Evolutionary conservation across 2,329 filamentous ascomycete genomes (phyloP).

Genomic region (Metarhizium brunneum): DNA sequence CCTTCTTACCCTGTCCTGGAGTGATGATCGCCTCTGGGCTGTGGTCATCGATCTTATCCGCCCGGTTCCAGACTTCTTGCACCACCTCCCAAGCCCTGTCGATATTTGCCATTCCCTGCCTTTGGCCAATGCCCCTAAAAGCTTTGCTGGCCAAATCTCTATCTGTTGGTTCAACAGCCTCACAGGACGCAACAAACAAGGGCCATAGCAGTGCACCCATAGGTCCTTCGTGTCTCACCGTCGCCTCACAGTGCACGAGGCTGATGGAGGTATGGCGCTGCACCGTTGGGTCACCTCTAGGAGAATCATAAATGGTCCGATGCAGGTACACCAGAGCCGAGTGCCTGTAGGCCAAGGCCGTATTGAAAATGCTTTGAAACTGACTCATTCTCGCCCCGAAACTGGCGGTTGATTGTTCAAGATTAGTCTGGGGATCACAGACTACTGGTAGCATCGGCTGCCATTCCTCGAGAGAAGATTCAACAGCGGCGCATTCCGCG

Average conservation of each 20-base stretch:
- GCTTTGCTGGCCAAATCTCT: conserved; percentile 39
- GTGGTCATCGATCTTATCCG: conserved; percentile 26
- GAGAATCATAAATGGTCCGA: conserved; percentile 40
- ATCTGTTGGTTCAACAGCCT: conserved; percentile 41
- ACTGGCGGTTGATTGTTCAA: not conserved
- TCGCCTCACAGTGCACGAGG: conserved; percentile 44
- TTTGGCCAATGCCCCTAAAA: conserved; percentile 42
- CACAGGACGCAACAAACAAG: conserved; percentile 53
- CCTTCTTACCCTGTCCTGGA: conserved; percentile 14
- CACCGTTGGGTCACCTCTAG: conserved; percentile 37
- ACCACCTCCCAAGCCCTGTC: conserved; percentile 51
- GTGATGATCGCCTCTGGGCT: conserved; percentile 7
- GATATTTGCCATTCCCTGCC: conserved; percentile 59
- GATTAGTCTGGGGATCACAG: not conserved
- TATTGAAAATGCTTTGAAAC: conserved; percentile 47
- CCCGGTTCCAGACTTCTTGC: conserved; percentile 50
- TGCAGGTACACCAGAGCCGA: conserved; percentile 50
- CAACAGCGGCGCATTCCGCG: conserved; percentile 43
- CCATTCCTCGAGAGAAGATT: conserved; percentile 46
- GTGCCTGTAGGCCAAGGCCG: conserved; percentile 51
- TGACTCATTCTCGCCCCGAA: conserved; percentile 26
- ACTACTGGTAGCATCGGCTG: conserved; percentile 39
- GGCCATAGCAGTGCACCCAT: conserved; percentile 58
- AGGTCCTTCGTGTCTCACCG: conserved; percentile 45
- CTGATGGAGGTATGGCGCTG: conserved; percentile 43